Base-by-base conservation (phyloP, 2,329 filamentous ascomycete genomes). In the Harringtonia lauricola region DNA sequence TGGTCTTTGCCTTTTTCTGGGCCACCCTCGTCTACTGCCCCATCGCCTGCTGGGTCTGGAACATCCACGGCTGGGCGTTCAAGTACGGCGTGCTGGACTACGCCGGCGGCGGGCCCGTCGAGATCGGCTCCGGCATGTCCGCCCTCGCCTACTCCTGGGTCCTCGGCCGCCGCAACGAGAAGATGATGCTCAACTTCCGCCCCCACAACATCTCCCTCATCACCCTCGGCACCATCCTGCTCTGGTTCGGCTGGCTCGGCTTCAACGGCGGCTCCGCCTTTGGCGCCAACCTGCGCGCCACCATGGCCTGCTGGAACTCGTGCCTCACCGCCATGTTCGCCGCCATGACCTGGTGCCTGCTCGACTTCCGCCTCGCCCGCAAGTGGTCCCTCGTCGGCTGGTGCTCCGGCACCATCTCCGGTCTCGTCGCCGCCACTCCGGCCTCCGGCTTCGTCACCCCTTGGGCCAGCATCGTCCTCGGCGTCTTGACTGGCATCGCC, bases 171-270 rank as follows among this genome's bases (percentile, higher is more conserved):
- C 87, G 92, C 53, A 92, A 95, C 69, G 90, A 96, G 71, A 92
- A 88, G 71, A 95, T 96, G 88, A 95, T 96, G 86, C 79, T 95
- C 66, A 96, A 96, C 76, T 96, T 96, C 77, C 86, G 92, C 54
- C 92, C 92, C 17, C 92, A 98, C 74, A 98, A 98, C 70, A 92
- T 96, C 53, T 95, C 89, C 7, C 77, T 96, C 58, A 95, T 98
- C 66, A 89, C 92, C 1, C 82, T 96, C 55, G 92, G 92, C 50
- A 96, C 92, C 4, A 77, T 95, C 52, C 77, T 98, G 56, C 86
- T 98, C 45, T 96, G 89, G 89, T 96, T 96, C 58, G 92, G 92
- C 58, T 98, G 92, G 92, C 74, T 98, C 51, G 92, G 89, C 44
- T 98, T 98, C 79, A 98, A 98, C 72, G 92, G 90, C 56, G 92